A percentile compares a stretch with the other conserved stretches of the same genome.
phyloP scores from a whole-genome alignment of 2,329 filamentous ascomycete genomes.

The Ophiocordyceps camponoti-leonardi region DNA sequence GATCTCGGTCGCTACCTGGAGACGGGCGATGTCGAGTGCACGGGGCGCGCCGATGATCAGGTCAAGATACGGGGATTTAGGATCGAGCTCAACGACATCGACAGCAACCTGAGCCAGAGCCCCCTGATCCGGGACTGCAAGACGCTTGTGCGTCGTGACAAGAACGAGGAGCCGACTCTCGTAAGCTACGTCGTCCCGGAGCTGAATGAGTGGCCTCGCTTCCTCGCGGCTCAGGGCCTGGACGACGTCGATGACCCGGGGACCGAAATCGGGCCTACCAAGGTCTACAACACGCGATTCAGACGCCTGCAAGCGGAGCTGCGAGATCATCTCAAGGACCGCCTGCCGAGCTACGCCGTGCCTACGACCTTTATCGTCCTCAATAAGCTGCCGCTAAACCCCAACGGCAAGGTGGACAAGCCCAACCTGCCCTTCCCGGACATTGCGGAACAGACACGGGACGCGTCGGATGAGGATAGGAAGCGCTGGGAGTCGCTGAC shows the following conservation, averaged over 20 bases:
- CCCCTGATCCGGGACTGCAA: constrained; percentile 68
- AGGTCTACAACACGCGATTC: constrained; percentile 26
- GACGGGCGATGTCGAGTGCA: constrained; percentile 55
- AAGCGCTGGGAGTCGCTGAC: constrained; percentile 33
- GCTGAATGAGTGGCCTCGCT: constrained; percentile 51
- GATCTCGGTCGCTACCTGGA: constrained; percentile 66
- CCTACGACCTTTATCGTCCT: constrained; percentile 17
- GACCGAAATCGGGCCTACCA: constrained; percentile 23
- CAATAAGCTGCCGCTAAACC: constrained; percentile 47
- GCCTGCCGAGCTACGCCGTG: constrained; percentile 21
- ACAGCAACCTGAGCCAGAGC: constrained; percentile 61
- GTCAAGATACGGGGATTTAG: constrained; percentile 94
- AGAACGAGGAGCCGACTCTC: constrained; percentile 53
- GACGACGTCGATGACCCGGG: constrained; percentile 39
- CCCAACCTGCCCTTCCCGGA: constrained; percentile 68
- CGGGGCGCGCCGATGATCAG: constrained; percentile 70
- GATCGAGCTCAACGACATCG: constrained; percentile 89
- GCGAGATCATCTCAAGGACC: constrained; percentile 51
- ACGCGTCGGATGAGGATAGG: constrained; percentile 16
- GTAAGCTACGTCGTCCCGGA: constrained; percentile 84
- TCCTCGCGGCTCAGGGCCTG: constrained; percentile 37
- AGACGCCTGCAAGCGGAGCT: constrained; percentile 29
- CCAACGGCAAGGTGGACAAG: constrained; percentile 67
- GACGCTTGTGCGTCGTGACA: constrained; percentile 47
- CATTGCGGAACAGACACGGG: constrained; percentile 40